Conservation (phyloP, 345 rosid genomes). For the Brassica cretica region DNA sequence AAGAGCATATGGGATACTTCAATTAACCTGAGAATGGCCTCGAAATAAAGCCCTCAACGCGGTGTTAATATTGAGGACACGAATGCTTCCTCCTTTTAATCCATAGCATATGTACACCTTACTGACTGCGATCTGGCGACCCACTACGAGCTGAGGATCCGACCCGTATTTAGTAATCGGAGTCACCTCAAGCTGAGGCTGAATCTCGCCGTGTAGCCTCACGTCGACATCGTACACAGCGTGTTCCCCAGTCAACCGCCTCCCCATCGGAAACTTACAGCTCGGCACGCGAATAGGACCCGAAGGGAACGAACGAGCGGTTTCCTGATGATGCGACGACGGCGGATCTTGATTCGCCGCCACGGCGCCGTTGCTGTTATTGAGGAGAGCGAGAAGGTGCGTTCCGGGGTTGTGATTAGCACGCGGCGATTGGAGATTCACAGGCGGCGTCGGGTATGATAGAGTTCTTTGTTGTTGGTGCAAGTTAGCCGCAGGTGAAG, state of each 20-base stretch:
- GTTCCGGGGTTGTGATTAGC: slow-evolving; percentile 53
- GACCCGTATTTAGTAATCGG: slow-evolving; percentile 89
- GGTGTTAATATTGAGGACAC: slow-evolving; percentile 82
- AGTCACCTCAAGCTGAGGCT: slow-evolving; percentile 86
- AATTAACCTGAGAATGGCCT: slow-evolving; percentile 72
- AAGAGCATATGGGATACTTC: background rate
- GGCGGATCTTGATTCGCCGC: no score
- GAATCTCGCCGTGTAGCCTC: slow-evolving; percentile 62
- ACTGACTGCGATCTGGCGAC: slow-evolving; percentile 85
- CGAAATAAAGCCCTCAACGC: slow-evolving; percentile 79
- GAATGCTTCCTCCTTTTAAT: slow-evolving; percentile 73
- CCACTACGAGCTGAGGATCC: slow-evolving; percentile 79
- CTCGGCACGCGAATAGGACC: slow-evolving; percentile 52
- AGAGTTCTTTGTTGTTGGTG: slow-evolving; percentile 43
- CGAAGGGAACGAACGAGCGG: slow-evolving; percentile 19
- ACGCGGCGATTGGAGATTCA: slow-evolving; percentile 1
- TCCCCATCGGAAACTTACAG: slow-evolving; percentile 60
- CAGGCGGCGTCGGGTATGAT: slow-evolving; percentile 45
- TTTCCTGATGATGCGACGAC: slow-evolving; percentile 18
- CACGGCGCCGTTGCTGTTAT: slow-evolving; percentile 26
- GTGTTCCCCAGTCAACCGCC: slow-evolving; percentile 55
- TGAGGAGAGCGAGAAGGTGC: slow-evolving; percentile 70
- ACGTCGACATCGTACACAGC: slow-evolving; percentile 67
- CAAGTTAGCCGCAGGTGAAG: slow-evolving; percentile 40
- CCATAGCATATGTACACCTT: slow-evolving; percentile 81